Percentiles rank a stretch among this genome's conserved stretches.
Conservation (phyloP, 1,284 basidiomycete species). For the Coniferiporia sulphurascens region DNA sequence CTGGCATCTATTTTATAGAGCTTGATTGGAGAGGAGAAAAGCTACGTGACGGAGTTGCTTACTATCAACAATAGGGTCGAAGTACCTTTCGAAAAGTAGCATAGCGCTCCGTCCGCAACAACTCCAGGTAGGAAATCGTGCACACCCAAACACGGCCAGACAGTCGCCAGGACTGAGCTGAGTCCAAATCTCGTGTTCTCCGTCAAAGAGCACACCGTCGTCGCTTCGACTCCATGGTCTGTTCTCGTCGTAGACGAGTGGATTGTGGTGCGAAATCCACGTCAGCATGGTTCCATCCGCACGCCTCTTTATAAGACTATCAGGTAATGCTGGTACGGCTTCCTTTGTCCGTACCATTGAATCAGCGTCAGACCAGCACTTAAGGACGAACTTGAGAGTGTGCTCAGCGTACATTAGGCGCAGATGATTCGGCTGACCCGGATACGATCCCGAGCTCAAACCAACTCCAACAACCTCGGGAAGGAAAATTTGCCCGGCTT, state of each 20-base stretch:
- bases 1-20: too few relatives aligned
- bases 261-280: neutral
- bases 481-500: slow-evolving; percentile 12
- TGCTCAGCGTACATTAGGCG: too few relatives aligned
- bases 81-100: neutral
- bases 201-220: neutral
- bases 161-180: neutral
- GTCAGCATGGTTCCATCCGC: neutral
- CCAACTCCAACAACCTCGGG: slow-evolving; percentile 17
- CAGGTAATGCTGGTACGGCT: too few relatives aligned
- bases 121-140: neutral
- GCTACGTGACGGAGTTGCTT: neutral
- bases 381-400: too few relatives aligned
- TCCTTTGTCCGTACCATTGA: too few relatives aligned
- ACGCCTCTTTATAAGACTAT: neutral
- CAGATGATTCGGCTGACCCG: too few relatives aligned
- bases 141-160: neutral
- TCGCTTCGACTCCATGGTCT: neutral
- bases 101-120: neutral
- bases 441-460: slow-evolving; percentile 17
- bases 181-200: slow-evolving; percentile 1
- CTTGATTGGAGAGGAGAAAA: neutral
- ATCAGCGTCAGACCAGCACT: too few relatives aligned
- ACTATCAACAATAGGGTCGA: neutral
- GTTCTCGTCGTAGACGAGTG: neutral